Base-by-base conservation (phyloP, 345 rosid species). In the Gossypium rotundifolium region DNA sequence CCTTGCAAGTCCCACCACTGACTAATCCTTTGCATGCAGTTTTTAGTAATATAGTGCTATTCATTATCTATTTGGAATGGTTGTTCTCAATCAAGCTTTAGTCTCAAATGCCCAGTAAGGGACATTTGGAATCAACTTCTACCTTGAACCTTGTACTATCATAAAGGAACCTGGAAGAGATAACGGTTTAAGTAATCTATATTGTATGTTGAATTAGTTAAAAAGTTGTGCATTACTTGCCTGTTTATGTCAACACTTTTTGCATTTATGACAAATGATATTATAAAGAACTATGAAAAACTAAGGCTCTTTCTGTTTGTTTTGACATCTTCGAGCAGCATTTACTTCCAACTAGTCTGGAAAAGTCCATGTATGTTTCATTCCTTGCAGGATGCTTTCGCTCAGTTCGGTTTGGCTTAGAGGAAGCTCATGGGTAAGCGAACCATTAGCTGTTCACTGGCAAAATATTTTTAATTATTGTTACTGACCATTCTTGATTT, bases 351-450 rank as follows among this genome's bases (percentile, higher is more conserved):
- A 81, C 83, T 83, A 80, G 84, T 79, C 76, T 92, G 84, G 74
- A 75, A 7, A 83, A 90, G 76, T 89, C 97, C 20, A 90, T 92
- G 91, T 92, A 92, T 78, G 95, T 88, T 67, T 94, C 98, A 55
- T 92, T 92, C 84, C 87, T 94, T 23, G 90, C 93, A 2, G 97
- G 97, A 70, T 94, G 97, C 86, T 94, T 94, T 79, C 91, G 93
- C 69, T 90, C 98, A 0, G 88, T 94, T 69, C 89, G 97, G 48
- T 92, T 94, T 83, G 97, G 98, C 75, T 86, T 94, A 70, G 82
- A 87, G 75, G 97, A 92, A 87, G 93, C 97, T 84, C 98, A 92
- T 79, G 98, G 97, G 97, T 94, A 87, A 86, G 78, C 68, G 13
- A 45, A 74, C 18, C 33, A 18, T 48, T 68, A 40, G 18, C 46